A percentile compares a stretch with the other conserved stretches of the same genome.
These are phyloP conservation scores for Cytospora paraplurivora DNA, from an alignment of 2,329 filamentous ascomycete species.

Conservation along the genomic window DNA sequence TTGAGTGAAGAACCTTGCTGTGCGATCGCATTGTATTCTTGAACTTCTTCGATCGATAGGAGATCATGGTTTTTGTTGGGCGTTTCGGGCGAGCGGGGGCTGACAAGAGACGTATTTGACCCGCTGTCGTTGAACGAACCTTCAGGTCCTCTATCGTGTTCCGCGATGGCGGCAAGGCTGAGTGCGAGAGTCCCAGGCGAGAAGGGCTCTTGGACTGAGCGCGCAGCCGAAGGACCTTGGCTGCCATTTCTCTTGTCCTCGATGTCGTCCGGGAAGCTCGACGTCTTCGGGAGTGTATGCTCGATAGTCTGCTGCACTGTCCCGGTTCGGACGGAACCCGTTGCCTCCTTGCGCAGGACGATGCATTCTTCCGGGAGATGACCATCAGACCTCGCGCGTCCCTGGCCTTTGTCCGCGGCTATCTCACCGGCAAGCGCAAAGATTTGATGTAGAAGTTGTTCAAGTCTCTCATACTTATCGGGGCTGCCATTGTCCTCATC, in stretches of 20 bases:
- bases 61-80: neutral
- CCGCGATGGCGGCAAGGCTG: slow-evolving; percentile 25
- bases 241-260: slow-evolving; percentile 9
- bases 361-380: slow-evolving; percentile 11
- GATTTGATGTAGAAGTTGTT: slow-evolving; percentile 19
- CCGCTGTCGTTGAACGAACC: slow-evolving; percentile 11
- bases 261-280: neutral
- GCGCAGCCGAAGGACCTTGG: neutral
- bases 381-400: neutral
- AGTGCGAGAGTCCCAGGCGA: slow-evolving; percentile 18
- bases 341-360: slow-evolving; percentile 7
- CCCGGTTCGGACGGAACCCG: neutral
- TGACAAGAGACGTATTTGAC: neutral
- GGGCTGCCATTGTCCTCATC: neutral
- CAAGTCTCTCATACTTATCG: slow-evolving; percentile 8
- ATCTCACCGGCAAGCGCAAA: slow-evolving; percentile 24
- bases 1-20: no score
- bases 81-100: neutral
- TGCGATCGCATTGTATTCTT: neutral
- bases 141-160: slow-evolving; percentile 11
- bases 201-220: slow-evolving; percentile 24
- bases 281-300: neutral
- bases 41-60: neutral
- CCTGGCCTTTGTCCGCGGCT: neutral
- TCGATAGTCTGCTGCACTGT: neutral